phyloP scores from a whole-genome alignment of 2,329 filamentous ascomycete species.

The Claviceps lovelessii region DNA sequence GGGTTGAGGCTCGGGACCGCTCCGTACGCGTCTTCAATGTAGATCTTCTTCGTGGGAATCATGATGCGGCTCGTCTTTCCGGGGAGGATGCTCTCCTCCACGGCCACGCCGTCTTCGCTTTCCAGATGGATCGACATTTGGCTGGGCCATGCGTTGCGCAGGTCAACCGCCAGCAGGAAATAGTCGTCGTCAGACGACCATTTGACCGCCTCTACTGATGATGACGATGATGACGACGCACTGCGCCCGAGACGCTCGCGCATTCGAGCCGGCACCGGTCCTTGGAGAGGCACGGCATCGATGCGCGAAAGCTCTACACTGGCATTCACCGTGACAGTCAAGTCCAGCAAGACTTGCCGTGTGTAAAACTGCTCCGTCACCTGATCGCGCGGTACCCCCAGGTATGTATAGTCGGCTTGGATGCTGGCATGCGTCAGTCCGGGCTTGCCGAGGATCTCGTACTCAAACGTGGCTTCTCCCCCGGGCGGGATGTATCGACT shows the following conservation, averaged over 20 bases:
- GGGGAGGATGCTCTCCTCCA: conserved; percentile 46
- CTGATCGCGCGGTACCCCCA: conserved; percentile 57
- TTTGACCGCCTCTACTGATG: conserved; percentile 16
- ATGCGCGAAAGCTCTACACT: conserved; percentile 71
- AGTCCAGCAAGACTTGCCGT: conserved; percentile 62
- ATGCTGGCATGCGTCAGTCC: conserved; percentile 67
- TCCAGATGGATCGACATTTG: conserved; percentile 54
- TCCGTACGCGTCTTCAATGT: conserved; percentile 61
- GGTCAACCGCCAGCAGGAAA: conserved; percentile 67
- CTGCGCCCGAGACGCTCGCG: conserved; percentile 35
- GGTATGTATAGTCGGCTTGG: conserved; percentile 72
- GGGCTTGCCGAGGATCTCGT: conserved; percentile 76
- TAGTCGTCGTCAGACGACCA: conserved; percentile 38
- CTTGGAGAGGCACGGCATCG: conserved; percentile 62
- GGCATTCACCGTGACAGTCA: conserved; percentile 83
- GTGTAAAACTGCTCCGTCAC: conserved; percentile 67
- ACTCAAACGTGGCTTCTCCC: conserved; percentile 55
- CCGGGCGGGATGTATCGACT: conserved; percentile 51
- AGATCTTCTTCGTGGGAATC: conserved; percentile 60
- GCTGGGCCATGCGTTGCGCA: conserved; percentile 82
- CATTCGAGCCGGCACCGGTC: conserved; percentile 45
- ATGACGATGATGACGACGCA: conserved; percentile 4
- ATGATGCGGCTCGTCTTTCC: conserved; percentile 61
- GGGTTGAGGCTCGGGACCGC: conserved; percentile 69
- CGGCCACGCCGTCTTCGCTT: conserved; percentile 31